Evolutionary conservation across 495 filamentous ascomycete species (phyloP).

Genomic region (Xylaria telfairii): DNA sequence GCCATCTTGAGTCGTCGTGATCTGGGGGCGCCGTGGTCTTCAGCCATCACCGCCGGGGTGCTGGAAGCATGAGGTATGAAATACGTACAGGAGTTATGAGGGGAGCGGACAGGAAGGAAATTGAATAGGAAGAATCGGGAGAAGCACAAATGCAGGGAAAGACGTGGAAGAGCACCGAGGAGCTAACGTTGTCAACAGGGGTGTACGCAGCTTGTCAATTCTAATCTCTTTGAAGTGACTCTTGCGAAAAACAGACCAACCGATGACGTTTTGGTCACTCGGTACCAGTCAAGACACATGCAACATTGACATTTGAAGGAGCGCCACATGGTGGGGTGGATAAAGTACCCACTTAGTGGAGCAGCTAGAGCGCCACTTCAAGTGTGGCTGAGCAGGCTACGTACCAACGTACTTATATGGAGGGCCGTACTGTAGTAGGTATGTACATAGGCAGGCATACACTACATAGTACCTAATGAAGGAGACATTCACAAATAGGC

Average conservation of each 20-base stretch:
- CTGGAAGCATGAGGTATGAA: constrained; percentile 7
- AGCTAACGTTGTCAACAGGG: background rate
- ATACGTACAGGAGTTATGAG: background rate
- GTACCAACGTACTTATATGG: background rate
- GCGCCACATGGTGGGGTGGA: background rate
- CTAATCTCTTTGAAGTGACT: background rate
- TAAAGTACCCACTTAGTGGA: background rate
- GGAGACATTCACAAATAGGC: background rate
- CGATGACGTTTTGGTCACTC: constrained; percentile 20
- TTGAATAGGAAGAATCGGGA: background rate
- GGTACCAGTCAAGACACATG: background rate
- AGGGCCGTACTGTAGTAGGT: too few relatives aligned
- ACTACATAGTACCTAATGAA: background rate
- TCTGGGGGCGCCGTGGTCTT: constrained; percentile 14
- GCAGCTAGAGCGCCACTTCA: background rate
- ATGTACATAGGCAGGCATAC: too few relatives aligned
- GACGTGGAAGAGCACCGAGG: background rate
- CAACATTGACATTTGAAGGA: too few relatives aligned
- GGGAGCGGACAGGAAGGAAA: background rate
- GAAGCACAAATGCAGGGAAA: background rate
- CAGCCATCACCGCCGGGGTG: constrained; percentile 14
- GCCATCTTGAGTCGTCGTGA: constrained; percentile 23
- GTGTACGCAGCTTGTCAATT: background rate
- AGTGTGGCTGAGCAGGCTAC: background rate
- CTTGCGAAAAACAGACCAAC: background rate